Evolutionary conservation across 2,329 filamentous ascomycete species (phyloP).

Genomic region (Pseudocercospora macadamiae): DNA sequence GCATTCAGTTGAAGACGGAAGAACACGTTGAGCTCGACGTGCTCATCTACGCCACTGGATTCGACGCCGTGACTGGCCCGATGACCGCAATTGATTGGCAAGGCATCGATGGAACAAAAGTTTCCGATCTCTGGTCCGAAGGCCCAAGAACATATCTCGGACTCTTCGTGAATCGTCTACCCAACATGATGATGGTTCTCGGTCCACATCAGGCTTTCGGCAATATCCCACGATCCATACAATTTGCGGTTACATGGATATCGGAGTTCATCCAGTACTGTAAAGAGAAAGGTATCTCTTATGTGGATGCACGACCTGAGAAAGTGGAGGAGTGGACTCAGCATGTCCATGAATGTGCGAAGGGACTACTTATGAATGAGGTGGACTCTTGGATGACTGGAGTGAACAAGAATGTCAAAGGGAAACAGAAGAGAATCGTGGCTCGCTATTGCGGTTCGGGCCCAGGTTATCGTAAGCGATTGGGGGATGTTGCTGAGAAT

Average conservation of each 20-base stretch:
- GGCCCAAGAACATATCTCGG: constrained; percentile 45
- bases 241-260: constrained; percentile 28
- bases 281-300: constrained; percentile 3
- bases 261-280: constrained; percentile 16
- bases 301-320: constrained; percentile 11
- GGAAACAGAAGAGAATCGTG: constrained; percentile 52
- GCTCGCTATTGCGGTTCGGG: constrained; percentile 53
- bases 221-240: constrained; percentile 43
- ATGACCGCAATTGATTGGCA: constrained; percentile 35
- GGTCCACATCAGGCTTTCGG: constrained; percentile 47
- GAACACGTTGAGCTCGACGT: constrained; percentile 43
- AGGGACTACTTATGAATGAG: constrained; percentile 51
- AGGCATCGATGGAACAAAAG: constrained; percentile 25
- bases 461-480: constrained; percentile 46
- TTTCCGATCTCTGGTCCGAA: constrained; percentile 41
- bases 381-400: constrained; percentile 61
- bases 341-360: constrained; percentile 52
- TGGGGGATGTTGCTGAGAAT: constrained; percentile 31
- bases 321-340: constrained; percentile 20
- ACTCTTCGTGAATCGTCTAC: constrained; percentile 27
- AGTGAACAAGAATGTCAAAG: constrained; percentile 55
- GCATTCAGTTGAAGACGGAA: constrained; percentile 46
- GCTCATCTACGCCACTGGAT: constrained; percentile 46
- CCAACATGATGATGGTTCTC: constrained; percentile 43
- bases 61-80: constrained; percentile 39